Percentiles rank a stretch among this genome's conserved stretches.
Evolutionary conservation across 2,329 filamentous ascomycete genomes (phyloP).

Genomic region (Aspergillus sp.): DNA sequence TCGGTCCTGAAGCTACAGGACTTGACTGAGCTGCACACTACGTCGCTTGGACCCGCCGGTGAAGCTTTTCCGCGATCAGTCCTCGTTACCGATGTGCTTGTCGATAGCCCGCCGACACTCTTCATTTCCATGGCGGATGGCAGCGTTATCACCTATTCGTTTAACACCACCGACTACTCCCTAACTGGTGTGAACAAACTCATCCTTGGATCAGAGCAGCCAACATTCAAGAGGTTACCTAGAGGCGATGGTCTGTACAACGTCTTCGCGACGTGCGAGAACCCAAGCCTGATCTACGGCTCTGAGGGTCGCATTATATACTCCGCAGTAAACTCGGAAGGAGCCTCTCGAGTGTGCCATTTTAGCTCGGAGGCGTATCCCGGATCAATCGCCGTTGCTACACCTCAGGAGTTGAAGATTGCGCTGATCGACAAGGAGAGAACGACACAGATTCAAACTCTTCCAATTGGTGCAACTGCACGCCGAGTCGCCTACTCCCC

Average conservation of each 20-base stretch:
- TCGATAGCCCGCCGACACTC: slow-evolving; percentile 67
- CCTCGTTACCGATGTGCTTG: slow-evolving; percentile 72
- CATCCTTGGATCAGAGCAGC: slow-evolving; percentile 80
- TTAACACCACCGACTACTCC: slow-evolving; percentile 61
- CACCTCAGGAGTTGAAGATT: slow-evolving; percentile 72
- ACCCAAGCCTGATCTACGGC: slow-evolving; percentile 90
- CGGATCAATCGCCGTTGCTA: slow-evolving; percentile 76
- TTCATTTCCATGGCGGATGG: slow-evolving; percentile 92
- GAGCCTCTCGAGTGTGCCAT: slow-evolving; percentile 75
- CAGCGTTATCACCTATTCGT: slow-evolving; percentile 78
- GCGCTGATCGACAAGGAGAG: slow-evolving; percentile 78
- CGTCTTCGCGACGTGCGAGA: slow-evolving; percentile 91
- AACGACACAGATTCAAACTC: slow-evolving; percentile 81
- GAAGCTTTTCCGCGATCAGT: slow-evolving; percentile 81
- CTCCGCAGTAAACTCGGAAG: slow-evolving; percentile 88
- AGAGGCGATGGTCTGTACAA: slow-evolving; percentile 66
- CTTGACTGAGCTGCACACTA: slow-evolving; percentile 65
- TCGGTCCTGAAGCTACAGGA: slow-evolving; percentile 69
- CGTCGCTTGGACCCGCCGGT: slow-evolving; percentile 63
- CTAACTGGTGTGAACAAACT: slow-evolving; percentile 76
- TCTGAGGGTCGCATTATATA: slow-evolving; percentile 85
- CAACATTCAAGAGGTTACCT: slow-evolving; percentile 76
- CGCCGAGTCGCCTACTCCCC: slow-evolving; percentile 83
- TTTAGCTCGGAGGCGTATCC: slow-evolving; percentile 83
- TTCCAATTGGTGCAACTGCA: slow-evolving; percentile 78